These are phyloP conservation scores for Sporothrix brunneoviolacea DNA, from an alignment of 2,329 filamentous ascomycete genomes.

Conservation along the genomic window DNA sequence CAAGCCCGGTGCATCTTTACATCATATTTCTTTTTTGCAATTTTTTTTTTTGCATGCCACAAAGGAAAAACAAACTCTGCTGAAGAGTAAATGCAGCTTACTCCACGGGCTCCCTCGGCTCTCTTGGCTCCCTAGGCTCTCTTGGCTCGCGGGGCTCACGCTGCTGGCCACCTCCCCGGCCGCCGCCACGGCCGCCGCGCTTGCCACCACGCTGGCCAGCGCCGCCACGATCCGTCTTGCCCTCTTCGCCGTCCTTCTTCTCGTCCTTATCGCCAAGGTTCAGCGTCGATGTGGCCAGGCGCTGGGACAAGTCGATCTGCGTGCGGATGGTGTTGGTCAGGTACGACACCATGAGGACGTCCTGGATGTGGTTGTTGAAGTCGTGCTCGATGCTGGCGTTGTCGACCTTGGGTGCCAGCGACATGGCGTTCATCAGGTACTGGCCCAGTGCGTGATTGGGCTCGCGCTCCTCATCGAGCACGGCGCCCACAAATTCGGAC, in stretches of 20 bases:
- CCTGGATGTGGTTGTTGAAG: constrained; percentile 99
- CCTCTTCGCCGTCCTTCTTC: constrained; percentile 30
- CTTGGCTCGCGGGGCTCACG: constrained; percentile 44
- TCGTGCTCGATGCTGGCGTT: constrained; percentile 85
- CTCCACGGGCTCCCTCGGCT: constrained; percentile 34
- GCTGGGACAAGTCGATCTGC: constrained; percentile 96
- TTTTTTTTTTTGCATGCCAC: too few species aligned
- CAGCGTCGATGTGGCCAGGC: constrained; percentile 74
- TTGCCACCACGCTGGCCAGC: constrained; percentile 38
- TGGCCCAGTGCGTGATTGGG: constrained; percentile 90
- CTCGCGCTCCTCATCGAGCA: constrained; percentile 86
- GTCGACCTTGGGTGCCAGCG: constrained; percentile 91
- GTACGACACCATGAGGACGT: constrained; percentile 96
- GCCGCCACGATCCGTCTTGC: constrained; percentile 39
- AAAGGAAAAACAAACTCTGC: too few species aligned
- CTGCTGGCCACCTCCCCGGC: constrained; percentile 44
- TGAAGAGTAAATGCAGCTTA: not conserved
- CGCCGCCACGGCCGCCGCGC: constrained; percentile 30
- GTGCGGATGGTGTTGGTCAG: constrained; percentile 97
- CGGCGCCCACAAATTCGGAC: constrained; percentile 83
- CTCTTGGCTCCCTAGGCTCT: constrained; percentile 33
- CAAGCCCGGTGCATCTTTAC: too few species aligned
- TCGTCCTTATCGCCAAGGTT: constrained; percentile 38
- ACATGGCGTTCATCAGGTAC: constrained; percentile 89
- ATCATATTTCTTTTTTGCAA: too few species aligned